Evolutionary conservation across 345 rosid genomes (phyloP).

Genomic region (Salix brachista): DNA sequence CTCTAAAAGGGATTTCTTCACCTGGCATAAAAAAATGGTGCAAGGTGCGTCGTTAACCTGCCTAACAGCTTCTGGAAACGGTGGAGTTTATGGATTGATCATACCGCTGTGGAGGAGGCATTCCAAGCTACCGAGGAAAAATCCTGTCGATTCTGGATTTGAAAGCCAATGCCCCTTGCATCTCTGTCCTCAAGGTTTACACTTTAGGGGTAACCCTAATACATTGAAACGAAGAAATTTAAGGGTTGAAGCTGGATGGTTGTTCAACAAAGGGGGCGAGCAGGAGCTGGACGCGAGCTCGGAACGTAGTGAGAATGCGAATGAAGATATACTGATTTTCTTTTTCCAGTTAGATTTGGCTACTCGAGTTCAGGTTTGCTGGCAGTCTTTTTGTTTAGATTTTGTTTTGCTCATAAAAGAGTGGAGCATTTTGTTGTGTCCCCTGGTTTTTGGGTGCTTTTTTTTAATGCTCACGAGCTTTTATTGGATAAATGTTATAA

Average conservation of each 20-base stretch:
- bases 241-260: slow-evolving; percentile 78
- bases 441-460: neutral
- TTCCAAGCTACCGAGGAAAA: slow-evolving; percentile 28
- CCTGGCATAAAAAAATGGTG: slow-evolving; percentile 33
- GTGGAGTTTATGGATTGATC: slow-evolving; percentile 36
- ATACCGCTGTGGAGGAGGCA: slow-evolving; percentile 37
- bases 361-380: slow-evolving; percentile 80
- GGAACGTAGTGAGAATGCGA: slow-evolving; percentile 81
- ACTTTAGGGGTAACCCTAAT: slow-evolving; percentile 25
- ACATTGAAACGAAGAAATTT: slow-evolving; percentile 32
- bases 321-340: slow-evolving; percentile 86
- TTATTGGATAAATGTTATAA: slow-evolving; percentile 10
- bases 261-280: slow-evolving; percentile 55
- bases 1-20: slow-evolving; percentile 5
- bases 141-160: slow-evolving; percentile 19
- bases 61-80: slow-evolving; percentile 40
- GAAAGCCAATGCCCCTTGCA: slow-evolving; percentile 33
- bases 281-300: slow-evolving; percentile 53
- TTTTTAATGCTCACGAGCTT: slow-evolving; percentile 11
- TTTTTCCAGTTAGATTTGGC: slow-evolving; percentile 84
- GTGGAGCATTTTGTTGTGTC: neutral
- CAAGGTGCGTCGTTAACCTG: slow-evolving; percentile 49
- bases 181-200: slow-evolving; percentile 29
- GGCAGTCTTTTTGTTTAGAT: neutral
- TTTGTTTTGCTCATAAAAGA: neutral